Evolutionary conservation across 1,284 basidiomycete species (phyloP), one percentile per base, ranked within the genome.

Genomic region (Grifola frondosa): DNA sequence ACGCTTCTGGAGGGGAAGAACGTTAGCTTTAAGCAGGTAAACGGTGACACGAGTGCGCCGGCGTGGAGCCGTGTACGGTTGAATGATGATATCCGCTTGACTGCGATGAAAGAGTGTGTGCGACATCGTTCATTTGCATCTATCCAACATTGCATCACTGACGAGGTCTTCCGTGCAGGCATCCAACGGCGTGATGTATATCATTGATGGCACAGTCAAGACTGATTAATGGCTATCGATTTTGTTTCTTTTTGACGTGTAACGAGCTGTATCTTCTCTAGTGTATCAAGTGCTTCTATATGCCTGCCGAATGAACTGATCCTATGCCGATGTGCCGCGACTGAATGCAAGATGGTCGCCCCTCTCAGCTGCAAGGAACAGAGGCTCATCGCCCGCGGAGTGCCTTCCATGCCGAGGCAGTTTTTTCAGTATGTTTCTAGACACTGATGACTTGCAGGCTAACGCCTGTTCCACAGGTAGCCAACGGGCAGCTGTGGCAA

Each of bases 121-220:
- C 83, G 34, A 21, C 70, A 23, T 45, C 13, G 11, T 26, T 19
- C 29, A 22, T 28, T 25, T 54, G n/a, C 10, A 36, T 37, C 21
- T 28, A 50, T 26, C n/a, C 28, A 11, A 25, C 19, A 28, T 31
- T 46, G 11, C 7, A 48, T 36, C 36, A 32, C 21, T 37, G 31
- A 25, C 11, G 44, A 34, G 28, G 40, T 30, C 37, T 41, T 29
- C 28, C 40, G 37, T 22, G 8, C 49, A 88, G 87, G 86, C 75
- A 3, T 65, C 65, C 31, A 88, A 89, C 54, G 86, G 86, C 6
- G 73, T 83, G 9, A 57, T 89, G 33, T 88, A 84, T 60, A 60
- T 88, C 52, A 76, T 89, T 38, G 85, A 89, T 57, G 79, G 81
- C 31, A 76, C 81, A 6, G 67, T 85, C 42, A 64, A 63, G 46